A percentile compares a stretch with the other conserved stretches of the same genome.
Conservation (phyloP, 306 rosid genomes). For the Vigna radiata region DNA sequence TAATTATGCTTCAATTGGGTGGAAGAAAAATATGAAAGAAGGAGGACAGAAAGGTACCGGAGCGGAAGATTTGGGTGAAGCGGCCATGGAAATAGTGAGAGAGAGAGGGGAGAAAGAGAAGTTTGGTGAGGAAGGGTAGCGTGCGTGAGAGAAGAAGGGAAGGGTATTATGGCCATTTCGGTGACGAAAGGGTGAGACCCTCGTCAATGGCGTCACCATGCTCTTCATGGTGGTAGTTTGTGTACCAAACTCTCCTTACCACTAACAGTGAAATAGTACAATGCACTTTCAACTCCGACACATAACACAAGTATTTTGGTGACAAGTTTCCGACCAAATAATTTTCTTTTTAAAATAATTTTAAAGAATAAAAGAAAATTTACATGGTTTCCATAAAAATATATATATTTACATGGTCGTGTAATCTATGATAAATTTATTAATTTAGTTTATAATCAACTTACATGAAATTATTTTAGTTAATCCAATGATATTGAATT, state of each 20-base stretch:
- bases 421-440: too few species aligned
- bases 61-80: constrained; percentile 65
- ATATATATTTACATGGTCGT: too few species aligned
- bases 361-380: too few species aligned
- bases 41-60: constrained; percentile 52
- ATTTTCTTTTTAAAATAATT: background rate
- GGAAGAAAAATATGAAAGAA: background rate
- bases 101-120: constrained; percentile 42
- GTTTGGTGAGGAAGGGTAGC: constrained; percentile 44
- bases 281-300: background rate
- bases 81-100: constrained; percentile 72
- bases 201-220: constrained; percentile 62
- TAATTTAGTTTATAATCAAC: too few species aligned
- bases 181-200: constrained; percentile 45
- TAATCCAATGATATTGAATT: too few species aligned
- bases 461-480: too few species aligned
- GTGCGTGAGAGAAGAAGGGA: constrained; percentile 43
- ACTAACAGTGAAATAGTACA: background rate
- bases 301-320: background rate
- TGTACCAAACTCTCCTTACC: background rate
- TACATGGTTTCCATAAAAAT: too few species aligned
- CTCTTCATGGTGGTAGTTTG: constrained; percentile 51
- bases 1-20: constrained; percentile 11
- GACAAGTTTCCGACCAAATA: background rate
- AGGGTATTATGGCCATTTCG: constrained; percentile 52